Conservation (phyloP, 1,139 yeast genomes). For the Debaryomyces fabryi region DNA sequence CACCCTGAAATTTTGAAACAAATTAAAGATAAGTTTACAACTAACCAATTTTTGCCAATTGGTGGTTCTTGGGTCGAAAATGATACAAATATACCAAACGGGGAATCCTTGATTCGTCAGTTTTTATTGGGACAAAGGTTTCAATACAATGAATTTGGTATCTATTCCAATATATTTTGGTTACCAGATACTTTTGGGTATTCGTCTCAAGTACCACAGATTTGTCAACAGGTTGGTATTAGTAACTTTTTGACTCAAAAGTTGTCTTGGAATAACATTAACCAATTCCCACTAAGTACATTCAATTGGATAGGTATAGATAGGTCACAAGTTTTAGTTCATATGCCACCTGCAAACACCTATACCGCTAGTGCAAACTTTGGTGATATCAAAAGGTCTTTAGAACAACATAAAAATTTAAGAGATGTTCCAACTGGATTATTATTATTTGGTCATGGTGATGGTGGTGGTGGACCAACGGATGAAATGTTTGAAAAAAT, state of each 20-base stretch:
- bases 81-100: slow-evolving; percentile 91
- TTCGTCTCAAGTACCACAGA: slow-evolving; percentile 91
- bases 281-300: slow-evolving; percentile 83
- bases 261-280: slow-evolving; percentile 93
- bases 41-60: slow-evolving; percentile 80
- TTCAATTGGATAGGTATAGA: slow-evolving; percentile 96
- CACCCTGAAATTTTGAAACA: slow-evolving; percentile 77
- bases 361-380: slow-evolving; percentile 91
- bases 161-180: slow-evolving; percentile 80
- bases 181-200: slow-evolving; percentile 97
- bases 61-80: slow-evolving; percentile 99
- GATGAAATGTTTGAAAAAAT: slow-evolving; percentile 91
- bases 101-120: slow-evolving; percentile 88
- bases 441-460: slow-evolving; percentile 89
- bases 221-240: slow-evolving; percentile 83
- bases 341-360: slow-evolving; percentile 97
- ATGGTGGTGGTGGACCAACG: slow-evolving; percentile 98
- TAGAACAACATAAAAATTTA: slow-evolving; percentile 78
- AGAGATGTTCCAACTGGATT: slow-evolving; percentile 80
- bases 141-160: slow-evolving; percentile 76
- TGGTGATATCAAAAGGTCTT: slow-evolving; percentile 86
- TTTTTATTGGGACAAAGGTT: slow-evolving; percentile 88
- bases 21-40: slow-evolving; percentile 65
- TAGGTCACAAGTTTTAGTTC: slow-evolving; percentile 89
- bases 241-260: slow-evolving; percentile 89